Base-by-base conservation (phyloP, 2,329 filamentous ascomycete species). In the Verticillium klebahnii region DNA sequence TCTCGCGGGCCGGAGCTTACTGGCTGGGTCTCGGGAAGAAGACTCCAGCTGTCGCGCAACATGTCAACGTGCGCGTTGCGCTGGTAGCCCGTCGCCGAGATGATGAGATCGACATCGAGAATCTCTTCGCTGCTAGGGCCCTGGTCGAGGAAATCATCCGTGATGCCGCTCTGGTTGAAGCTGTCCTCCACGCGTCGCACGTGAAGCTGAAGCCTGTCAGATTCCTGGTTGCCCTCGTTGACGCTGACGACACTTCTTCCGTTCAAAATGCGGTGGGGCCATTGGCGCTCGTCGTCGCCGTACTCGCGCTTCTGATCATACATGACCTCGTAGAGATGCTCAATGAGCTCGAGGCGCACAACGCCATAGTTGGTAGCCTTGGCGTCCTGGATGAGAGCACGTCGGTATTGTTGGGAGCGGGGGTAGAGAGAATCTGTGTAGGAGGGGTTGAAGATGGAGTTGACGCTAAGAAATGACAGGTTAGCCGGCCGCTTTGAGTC, bases 291-390 rank as follows among this genome's bases (percentile, higher is more conserved):
- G 63, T 93, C 87, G 19, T 82, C 77, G 61, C 85, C 84, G 36
- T 92, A 81, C 56, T 85, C 81, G 60, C 96, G 84, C 58, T 88
- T 86, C 76, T 98, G 94, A 61, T 92, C 84, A 77, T 98, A 98
- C 78, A 97, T 88, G 61, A 85, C 86, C 75, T 94, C 88, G 75
- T 96, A 98, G 34, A 98, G 85, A 62, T 89, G 85, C 75, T 98
- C 94, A 62, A 98, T 91, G 58, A 98, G 85, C 67, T 92, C 86
- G n/a, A 97, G 84, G 8, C 94, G 88, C 3, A 99, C 94, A 5
- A 98, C 94, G 59, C 92, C 91, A 74, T 98, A 98, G 80, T 98
- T 98, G 64, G 94, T 98, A 34, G 87, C 88, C 63, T 90, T 89
- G 68, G 96, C 91, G 59, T 88, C 87, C 17, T 81, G 77, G 59